Conservation (phyloP, 2,329 filamentous ascomycete genomes). For the Exophiala spinifera region DNA sequence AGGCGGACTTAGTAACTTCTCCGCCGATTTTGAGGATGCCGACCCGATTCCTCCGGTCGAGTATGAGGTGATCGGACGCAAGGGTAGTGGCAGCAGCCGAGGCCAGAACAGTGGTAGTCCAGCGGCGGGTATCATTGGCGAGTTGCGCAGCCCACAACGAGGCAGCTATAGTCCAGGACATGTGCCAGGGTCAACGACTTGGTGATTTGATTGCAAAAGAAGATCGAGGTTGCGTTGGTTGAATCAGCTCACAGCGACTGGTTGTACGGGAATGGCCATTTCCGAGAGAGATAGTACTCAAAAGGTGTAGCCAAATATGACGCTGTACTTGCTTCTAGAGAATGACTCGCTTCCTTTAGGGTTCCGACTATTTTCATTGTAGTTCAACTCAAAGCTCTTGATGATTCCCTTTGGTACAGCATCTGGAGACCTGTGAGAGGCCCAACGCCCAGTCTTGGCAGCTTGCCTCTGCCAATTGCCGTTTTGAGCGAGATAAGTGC, state of each 20-base stretch:
- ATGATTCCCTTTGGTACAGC: too few relatives aligned
- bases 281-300: too few relatives aligned
- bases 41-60: constrained; percentile 31
- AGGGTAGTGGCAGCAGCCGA: constrained; percentile 30
- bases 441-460: too few relatives aligned
- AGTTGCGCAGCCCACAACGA: constrained; percentile 25
- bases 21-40: constrained; percentile 30
- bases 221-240: background rate
- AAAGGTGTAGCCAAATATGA: too few relatives aligned
- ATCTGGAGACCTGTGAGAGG: too few relatives aligned
- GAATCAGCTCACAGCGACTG: background rate
- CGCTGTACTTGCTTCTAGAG: too few relatives aligned
- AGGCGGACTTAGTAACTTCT: constrained; percentile 28
- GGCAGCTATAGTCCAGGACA: constrained; percentile 28
- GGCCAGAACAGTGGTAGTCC: constrained; percentile 30
- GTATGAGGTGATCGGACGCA: constrained; percentile 26
- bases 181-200: constrained; percentile 19
- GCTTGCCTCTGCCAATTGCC: too few relatives aligned
- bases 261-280: background rate
- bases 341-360: too few relatives aligned
- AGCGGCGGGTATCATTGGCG: constrained; percentile 23
- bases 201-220: constrained; percentile 5
- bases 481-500: background rate
- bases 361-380: too few relatives aligned
- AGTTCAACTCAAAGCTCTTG: too few relatives aligned